Evolutionary conservation across 1,284 basidiomycete species (phyloP), one percentile per base, ranked within the genome.

Genomic region (Neonothopanus nambi): DNA sequence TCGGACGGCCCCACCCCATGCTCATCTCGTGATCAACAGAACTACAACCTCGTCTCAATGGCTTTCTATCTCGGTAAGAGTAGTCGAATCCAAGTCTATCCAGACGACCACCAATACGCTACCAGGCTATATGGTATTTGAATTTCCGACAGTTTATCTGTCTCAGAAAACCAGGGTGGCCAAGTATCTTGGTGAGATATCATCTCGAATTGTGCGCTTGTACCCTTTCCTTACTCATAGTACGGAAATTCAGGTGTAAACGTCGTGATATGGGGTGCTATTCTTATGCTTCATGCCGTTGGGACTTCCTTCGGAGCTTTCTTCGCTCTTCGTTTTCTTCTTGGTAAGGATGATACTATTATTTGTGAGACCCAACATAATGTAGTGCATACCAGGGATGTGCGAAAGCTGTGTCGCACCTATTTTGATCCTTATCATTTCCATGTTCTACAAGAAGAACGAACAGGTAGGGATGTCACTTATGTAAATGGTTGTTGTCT

Each of bases 361-460:
- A n/a, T 51, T 28, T 45, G 18, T 23, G 12, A 42, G 8, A 33
- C 30, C 30, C 15, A 47, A 23, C 37, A 45, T 6, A 20, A 45
- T 13, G 13, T 9, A 3, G 30, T 4, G 9, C 30, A 33, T n/a
- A n/a, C n/a, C n/a, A 84, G 84, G 85, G 41, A 84, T 86, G 83
- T 80, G 79, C 58, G 83, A 86, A 65, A 77, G 76, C 57, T 84
- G 82, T 57, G 83, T 86, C 3, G 77, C 82, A 8, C 85, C 84
- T 0, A 81, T 78, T 57, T 70, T 87, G 28, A 81, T 88, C 61
- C 66, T 86, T 42, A 77, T 85, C 46, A 79, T 87, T 33, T 79
- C 81, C 5, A 85, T 84, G 78, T 86, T 85, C 64, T 87, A 87
- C 65, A 84, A 81, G 69, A 87, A 85, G 67, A 71, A 84, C 49